Evolutionary conservation across 148 eudicot species (phyloP).

Genomic region (Arctostaphylos glauca): DNA sequence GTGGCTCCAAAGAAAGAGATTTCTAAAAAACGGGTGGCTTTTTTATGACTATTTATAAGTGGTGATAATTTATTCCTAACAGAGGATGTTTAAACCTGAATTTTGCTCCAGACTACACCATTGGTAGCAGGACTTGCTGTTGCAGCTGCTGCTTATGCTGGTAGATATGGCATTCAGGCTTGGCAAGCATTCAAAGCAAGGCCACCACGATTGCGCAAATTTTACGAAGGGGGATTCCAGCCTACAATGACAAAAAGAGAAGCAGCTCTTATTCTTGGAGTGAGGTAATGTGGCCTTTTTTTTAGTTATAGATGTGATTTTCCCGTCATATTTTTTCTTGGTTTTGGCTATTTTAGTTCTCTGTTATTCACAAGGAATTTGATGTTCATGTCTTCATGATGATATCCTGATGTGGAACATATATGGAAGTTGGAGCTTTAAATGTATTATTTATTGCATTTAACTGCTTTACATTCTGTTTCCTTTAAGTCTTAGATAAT

Average conservation of each 20-base stretch:
- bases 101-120: conserved; percentile 47
- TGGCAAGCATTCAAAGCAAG: conserved; percentile 93
- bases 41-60: conserved; percentile 2
- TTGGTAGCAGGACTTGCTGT: conserved; percentile 62
- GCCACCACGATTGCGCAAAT: conserved; percentile 65
- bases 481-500: background rate
- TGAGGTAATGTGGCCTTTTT: conserved; percentile 42
- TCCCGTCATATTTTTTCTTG: background rate
- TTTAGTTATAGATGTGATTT: background rate
- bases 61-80: background rate
- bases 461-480: background rate
- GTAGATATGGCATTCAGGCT: conserved; percentile 68
- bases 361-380: background rate
- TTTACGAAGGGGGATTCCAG: conserved; percentile 62
- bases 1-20: no score
- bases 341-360: background rate
- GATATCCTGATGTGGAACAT: background rate
- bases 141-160: conserved; percentile 82
- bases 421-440: background rate
- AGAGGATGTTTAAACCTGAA: background rate
- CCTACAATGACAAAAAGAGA: conserved; percentile 47
- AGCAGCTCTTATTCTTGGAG: conserved; percentile 90
- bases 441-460: background rate
- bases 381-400: background rate
- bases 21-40: background rate